Conservation (phyloP, 352 stramenopile species). For the Phytopythium mirpurense region DNA sequence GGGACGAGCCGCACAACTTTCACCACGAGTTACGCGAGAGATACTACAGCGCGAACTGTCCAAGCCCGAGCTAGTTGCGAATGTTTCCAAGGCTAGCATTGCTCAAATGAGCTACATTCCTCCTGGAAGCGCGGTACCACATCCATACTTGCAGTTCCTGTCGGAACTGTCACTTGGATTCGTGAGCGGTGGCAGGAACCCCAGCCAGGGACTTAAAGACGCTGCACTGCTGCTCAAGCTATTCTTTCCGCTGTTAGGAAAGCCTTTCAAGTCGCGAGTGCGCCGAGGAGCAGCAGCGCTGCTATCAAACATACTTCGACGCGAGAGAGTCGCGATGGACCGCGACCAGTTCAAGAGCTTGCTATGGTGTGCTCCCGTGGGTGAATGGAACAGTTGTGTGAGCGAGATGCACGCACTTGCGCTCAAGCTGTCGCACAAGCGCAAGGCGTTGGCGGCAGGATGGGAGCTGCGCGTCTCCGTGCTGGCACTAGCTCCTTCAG, state of each 20-base stretch:
- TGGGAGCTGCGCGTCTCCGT: conserved; percentile 53
- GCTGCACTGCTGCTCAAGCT: conserved; percentile 37
- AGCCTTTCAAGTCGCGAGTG: conserved; percentile 41
- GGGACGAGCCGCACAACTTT: conserved; percentile 13
- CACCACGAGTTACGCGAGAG: conserved; percentile 15
- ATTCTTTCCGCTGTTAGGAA: conserved; percentile 41
- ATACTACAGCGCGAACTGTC: conserved; percentile 37
- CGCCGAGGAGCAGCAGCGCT: conserved; percentile 35
- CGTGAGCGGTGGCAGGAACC: background rate
- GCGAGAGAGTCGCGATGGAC: conserved; percentile 30
- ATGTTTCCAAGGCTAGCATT: background rate
- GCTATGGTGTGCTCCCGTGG: conserved; percentile 21
- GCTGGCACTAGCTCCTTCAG: conserved; percentile 39
- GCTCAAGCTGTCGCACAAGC: conserved; percentile 35
- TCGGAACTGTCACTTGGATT: conserved; percentile 34
- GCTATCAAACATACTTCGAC: conserved; percentile 30
- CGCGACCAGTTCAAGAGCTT: conserved; percentile 10
- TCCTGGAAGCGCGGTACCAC: conserved; percentile 5
- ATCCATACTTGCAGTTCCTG: conserved; percentile 38
- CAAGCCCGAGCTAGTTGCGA: conserved; percentile 10
- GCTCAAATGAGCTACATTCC: background rate
- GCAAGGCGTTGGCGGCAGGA: conserved; percentile 31
- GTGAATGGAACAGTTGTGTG: conserved; percentile 58
- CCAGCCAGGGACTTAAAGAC: conserved; percentile 26
- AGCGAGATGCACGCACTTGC: conserved; percentile 52